Percentiles rank a stretch among this genome's conserved stretches.
These are phyloP conservation scores for Barnettozyma wickerhamii DNA, from an alignment of 805 yeast genomes.

Conservation along the genomic window DNA sequence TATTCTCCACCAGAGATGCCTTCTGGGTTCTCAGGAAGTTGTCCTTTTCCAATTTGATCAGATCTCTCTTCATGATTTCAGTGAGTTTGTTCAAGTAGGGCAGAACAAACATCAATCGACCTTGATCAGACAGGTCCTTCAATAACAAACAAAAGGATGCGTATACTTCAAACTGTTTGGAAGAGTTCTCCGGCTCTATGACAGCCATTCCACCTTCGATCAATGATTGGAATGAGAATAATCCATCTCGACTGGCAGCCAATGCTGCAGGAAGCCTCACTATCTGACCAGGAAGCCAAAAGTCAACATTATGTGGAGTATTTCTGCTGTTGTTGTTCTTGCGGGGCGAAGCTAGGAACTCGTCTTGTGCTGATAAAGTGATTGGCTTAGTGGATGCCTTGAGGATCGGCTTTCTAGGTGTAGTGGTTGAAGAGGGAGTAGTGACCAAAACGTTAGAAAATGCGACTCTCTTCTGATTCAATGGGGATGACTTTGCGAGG, in stretches of 20 bases:
- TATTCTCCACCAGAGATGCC: background rate
- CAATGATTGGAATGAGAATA: constrained; percentile 13
- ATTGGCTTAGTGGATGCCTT: constrained; percentile 7
- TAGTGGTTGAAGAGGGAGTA: constrained; percentile 4
- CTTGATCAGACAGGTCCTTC: constrained; percentile 19
- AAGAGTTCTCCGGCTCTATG: constrained; percentile 10
- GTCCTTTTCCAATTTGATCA: constrained; percentile 7
- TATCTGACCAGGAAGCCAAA: constrained; percentile 26
- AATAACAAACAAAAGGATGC: constrained; percentile 20
- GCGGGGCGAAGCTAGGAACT: constrained; percentile 5
- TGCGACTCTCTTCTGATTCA: constrained; percentile 17
- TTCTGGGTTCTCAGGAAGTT: background rate
- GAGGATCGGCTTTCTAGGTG: constrained; percentile 23
- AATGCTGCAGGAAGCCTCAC: constrained; percentile 11
- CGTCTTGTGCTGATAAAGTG: constrained; percentile 11
- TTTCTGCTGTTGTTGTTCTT: background rate
- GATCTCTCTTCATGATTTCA: constrained; percentile 10
- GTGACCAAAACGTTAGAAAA: constrained; percentile 13
- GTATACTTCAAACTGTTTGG: constrained; percentile 24
- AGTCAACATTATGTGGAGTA: constrained; percentile 12
- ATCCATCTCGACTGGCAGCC: constrained; percentile 6
- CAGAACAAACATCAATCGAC: constrained; percentile 4
- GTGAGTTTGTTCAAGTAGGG: constrained; percentile 8
- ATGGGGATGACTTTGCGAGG: constrained; percentile 21
- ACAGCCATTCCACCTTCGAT: constrained; percentile 21